Evolutionary conservation across 2,329 filamentous ascomycete species (phyloP).

Genomic region (Colletotrichum sp.): DNA sequence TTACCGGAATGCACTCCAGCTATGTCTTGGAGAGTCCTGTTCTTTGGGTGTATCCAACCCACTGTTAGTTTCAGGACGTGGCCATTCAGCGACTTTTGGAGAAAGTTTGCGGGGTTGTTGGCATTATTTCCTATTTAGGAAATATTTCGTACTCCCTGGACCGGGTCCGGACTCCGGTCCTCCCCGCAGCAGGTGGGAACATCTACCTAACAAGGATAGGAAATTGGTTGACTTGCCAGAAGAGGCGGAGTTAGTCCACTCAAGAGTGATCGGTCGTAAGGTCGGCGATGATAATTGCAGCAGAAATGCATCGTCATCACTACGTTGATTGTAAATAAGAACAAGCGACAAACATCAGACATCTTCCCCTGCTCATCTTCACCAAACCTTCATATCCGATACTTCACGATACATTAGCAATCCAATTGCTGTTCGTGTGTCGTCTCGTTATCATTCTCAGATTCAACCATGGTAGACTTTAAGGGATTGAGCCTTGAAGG

Average conservation of each 20-base stretch:
- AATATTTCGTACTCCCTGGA: neutral
- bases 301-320: neutral
- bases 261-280: neutral
- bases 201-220: neutral
- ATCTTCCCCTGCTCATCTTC: neutral
- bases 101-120: neutral
- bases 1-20: neutral
- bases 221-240: neutral
- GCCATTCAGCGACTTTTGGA: neutral
- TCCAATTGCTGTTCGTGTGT: neutral
- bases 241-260: neutral
- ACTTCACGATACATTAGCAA: neutral
- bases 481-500: slow-evolving; percentile 26
- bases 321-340: neutral
- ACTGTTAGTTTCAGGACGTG: neutral
- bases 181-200: neutral
- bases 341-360: neutral
- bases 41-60: neutral
- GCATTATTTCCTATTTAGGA: neutral
- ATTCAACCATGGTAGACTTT: slow-evolving; percentile 11
- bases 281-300: neutral
- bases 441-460: neutral
- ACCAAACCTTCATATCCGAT: neutral
- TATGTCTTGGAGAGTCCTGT: neutral
- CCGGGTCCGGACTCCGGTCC: neutral